Percentiles rank a stretch among this genome's conserved stretches.
Conservation (phyloP, 108 stramenopile genomes). For the Cyclotella choctawhatcheeana region DNA sequence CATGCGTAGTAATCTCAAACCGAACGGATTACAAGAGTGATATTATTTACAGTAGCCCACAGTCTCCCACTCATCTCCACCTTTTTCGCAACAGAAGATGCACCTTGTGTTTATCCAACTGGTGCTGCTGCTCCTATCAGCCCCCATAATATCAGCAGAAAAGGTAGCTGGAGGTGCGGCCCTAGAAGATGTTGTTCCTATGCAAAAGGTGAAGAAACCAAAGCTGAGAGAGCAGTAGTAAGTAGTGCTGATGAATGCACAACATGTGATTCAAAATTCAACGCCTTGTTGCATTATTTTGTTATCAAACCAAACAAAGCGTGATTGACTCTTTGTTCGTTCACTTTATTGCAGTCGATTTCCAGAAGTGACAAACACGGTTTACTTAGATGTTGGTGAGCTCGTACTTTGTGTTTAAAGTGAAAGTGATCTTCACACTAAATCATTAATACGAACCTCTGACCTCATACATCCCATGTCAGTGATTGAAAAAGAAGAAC, state of each 20-base stretch:
- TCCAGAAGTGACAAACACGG: constrained; percentile 78
- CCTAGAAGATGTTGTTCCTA: constrained; percentile 55
- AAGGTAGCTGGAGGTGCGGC: constrained; percentile 6
- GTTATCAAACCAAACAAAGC: not conserved
- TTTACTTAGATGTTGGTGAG: constrained; percentile 75
- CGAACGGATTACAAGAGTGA: no score
- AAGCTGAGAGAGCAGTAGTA: constrained; percentile 79
- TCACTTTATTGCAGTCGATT: constrained; percentile 51
- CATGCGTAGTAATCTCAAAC: no score
- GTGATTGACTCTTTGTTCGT: not conserved
- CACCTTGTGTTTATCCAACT: not conserved
- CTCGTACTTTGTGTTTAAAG: not conserved
- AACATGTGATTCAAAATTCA: not conserved
- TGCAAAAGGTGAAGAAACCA: constrained; percentile 69
- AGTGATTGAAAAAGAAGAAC: constrained; percentile 45
- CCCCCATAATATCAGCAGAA: not conserved
- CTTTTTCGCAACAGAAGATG: not conserved
- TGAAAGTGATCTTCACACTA: not conserved
- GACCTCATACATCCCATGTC: not conserved
- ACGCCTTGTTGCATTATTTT: no score
- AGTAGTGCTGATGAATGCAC: constrained; percentile 40
- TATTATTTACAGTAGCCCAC: not conserved
- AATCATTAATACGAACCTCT: not conserved
- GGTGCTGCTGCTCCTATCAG: not conserved
- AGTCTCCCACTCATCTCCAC: not conserved